Percentiles rank a stretch among this genome's conserved stretches.
phyloP scores from a whole-genome alignment of 768 basidiomycete species.

The Mrakia gelida region DNA sequence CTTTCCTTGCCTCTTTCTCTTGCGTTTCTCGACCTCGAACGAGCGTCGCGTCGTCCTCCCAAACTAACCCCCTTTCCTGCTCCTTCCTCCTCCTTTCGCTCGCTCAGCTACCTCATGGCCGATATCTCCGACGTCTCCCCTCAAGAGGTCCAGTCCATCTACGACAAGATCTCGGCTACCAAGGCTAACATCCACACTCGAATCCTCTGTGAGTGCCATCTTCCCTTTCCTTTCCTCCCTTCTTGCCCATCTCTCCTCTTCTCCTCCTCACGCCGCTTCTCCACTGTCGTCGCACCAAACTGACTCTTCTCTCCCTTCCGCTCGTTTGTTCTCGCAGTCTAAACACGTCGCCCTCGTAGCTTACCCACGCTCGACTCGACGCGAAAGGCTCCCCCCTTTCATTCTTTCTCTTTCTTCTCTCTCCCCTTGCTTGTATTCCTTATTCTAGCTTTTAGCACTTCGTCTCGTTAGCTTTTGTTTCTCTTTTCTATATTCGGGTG shows the following conservation, averaged over 20 bases:
- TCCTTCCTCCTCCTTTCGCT: neutral
- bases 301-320: neutral
- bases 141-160: constrained; percentile 69
- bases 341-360: neutral
- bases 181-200: constrained; percentile 85
- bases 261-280: too few species aligned
- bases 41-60: neutral
- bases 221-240: neutral
- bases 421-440: too few species aligned
- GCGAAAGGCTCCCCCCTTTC: neutral
- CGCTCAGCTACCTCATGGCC: constrained; percentile 90
- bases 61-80: too few species aligned
- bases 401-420: neutral
- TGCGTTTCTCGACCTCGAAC: too few species aligned
- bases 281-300: too few species aligned
- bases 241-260: neutral
- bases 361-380: too few species aligned
- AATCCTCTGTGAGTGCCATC: constrained; percentile 53
- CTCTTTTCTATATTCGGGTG: neutral
- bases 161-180: constrained; percentile 70
- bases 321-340: neutral
- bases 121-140: constrained; percentile 89
- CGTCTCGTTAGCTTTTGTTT: too few species aligned
- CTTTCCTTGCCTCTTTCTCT: neutral
- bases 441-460: neutral